Evolutionary conservation across 73 alveolate species (phyloP).

Genomic region (Diophrys appendiculata): DNA sequence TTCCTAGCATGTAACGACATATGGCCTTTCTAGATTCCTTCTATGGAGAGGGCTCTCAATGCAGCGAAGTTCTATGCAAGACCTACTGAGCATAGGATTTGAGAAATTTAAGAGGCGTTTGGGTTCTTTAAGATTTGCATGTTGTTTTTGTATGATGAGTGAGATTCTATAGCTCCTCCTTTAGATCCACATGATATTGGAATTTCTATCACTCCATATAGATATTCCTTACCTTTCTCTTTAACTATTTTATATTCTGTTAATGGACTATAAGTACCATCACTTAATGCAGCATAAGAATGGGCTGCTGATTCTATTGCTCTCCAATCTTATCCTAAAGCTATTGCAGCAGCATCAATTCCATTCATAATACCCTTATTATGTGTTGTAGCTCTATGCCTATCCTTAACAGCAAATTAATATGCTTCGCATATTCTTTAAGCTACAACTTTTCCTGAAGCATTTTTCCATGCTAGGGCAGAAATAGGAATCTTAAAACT

Average conservation of each 20-base stretch:
- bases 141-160: constrained; percentile 78
- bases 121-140: constrained; percentile 83
- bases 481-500: constrained; percentile 81
- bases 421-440: constrained; percentile 88
- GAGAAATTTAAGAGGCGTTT: constrained; percentile 77
- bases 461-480: constrained; percentile 74
- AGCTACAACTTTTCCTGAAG: constrained; percentile 91
- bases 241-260: constrained; percentile 73
- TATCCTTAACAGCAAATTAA: constrained; percentile 87
- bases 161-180: constrained; percentile 95
- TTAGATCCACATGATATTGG: constrained; percentile 96
- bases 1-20: constrained; percentile 96
- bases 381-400: constrained; percentile 95
- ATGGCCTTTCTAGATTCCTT: constrained; percentile 97
- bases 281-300: constrained; percentile 86
- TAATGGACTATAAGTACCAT: constrained; percentile 89
- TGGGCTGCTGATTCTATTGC: constrained; percentile 97
- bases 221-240: constrained; percentile 61
- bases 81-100: constrained; percentile 91
- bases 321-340: constrained; percentile 97
- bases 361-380: constrained; percentile 99
- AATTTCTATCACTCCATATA: constrained; percentile 83
- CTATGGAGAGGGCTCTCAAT: constrained; percentile 90
- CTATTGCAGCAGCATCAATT: constrained; percentile 97
- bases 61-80: constrained; percentile 97